These are phyloP conservation scores for Calonectria honghensis DNA, from an alignment of 2,329 filamentous ascomycete genomes.

Conservation along the genomic window DNA sequence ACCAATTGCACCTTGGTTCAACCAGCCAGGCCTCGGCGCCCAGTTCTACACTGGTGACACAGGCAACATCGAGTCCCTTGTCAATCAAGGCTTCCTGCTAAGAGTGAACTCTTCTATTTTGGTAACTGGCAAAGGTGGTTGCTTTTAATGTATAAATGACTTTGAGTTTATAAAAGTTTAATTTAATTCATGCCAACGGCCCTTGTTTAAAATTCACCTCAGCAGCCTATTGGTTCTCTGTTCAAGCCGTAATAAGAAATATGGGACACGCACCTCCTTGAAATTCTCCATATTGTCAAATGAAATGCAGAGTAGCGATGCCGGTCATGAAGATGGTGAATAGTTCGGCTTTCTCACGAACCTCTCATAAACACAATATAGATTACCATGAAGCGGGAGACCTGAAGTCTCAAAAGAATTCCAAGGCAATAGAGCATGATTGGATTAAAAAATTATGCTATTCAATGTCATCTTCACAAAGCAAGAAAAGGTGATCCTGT, in stretches of 20 bases:
- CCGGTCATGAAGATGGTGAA: neutral
- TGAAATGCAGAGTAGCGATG: neutral
- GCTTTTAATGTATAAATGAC: neutral
- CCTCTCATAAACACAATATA: neutral
- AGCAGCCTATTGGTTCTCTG: neutral
- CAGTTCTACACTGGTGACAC: constrained; percentile 57
- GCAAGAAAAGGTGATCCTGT: neutral
- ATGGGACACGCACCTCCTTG: neutral
- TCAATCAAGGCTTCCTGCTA: constrained; percentile 46
- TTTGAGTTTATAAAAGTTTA: neutral
- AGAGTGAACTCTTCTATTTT: constrained; percentile 46
- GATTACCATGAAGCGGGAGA: neutral
- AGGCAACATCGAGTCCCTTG: constrained; percentile 48
- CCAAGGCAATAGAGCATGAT: neutral
- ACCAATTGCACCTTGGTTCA: constrained; percentile 70
- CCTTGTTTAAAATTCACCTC: neutral
- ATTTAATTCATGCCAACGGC: neutral
- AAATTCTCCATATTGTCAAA: neutral
- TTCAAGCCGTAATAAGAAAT: neutral
- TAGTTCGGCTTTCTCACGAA: neutral
- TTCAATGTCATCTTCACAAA: neutral
- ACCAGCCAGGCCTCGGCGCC: constrained; percentile 68
- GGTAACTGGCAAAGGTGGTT: constrained; percentile 34
- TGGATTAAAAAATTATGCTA: neutral
- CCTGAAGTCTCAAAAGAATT: neutral